Evolutionary conservation across 768 basidiomycete species (phyloP), one percentile per base, ranked within the genome.

Genomic region (Boletus vermiculosoides): DNA sequence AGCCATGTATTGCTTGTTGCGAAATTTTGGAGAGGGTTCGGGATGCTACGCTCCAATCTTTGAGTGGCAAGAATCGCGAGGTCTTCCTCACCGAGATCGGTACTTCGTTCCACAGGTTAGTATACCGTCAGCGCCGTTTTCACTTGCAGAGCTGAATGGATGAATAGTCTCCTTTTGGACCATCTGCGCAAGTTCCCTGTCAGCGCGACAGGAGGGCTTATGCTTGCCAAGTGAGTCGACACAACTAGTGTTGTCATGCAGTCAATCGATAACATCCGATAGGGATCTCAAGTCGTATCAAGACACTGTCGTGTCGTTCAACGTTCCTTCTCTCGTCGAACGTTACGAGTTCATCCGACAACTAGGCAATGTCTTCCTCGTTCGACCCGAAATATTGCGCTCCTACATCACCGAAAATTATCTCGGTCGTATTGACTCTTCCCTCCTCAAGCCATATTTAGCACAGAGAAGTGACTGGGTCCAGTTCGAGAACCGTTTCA

Each of bases 291-390:
- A 95, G 62, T 86, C 90, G 22, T 99, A 99, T 67, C 97, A 98
- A 77, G 97, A 98, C 64, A 83, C 83, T 2, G 84, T 97, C 62
- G 77, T 80, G 59, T 84, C 82, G n/a, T 98, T 96, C 75, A 80
- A 81, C 31, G 86, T 97, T 42, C 84, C 92, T 12, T 80, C 90
- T 8, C 79, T 99, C 9, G 84, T 88, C 61, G 95, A 98, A 70
- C 93, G 96, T 23, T 99, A 96, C 76, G 97, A 98, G 70, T 98
- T 98, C 77, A 87, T 98, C 60, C 88, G 95, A 40, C 95, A 98
- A 72, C 85, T 99, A 5, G 97, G 96, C 62, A 96, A 98, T 67
- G 82, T 95, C 61, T 99, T 98, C 81, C 88, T 98, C 60, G 91
- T 99, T 48, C 92, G 88, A 52, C 95, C 96, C 8, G 94, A 98